Base-by-base conservation (phyloP, 2,329 filamentous ascomycete genomes). In the Gremmenia infestans region DNA sequence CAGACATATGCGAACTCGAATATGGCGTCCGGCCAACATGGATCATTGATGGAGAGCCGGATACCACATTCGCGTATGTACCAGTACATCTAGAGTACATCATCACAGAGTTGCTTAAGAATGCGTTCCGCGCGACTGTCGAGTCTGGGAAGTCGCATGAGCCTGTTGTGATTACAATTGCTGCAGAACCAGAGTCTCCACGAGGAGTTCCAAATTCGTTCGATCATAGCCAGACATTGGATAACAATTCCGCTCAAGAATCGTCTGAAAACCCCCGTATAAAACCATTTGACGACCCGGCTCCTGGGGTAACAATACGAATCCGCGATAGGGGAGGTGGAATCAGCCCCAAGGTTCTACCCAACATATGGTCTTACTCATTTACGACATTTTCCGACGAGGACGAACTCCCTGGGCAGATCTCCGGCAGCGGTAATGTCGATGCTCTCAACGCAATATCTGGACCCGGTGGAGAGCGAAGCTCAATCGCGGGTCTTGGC, bases 41-140 rank as follows among this genome's bases (percentile, higher is more conserved):
- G 66, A 75, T 86, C 48, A 87, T 99, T 66, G 88, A 92, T 63
- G 94, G 94, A 61, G 87, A 95, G 70, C 86, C 88, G 0, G 86
- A 88, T 51, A 91, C 92, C n/a, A 87, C 85, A 0, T 96, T 99
- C 68, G 91, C 93, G 19, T 94, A 95, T 68, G 87, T 99, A 8
- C 94, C 94, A 14, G 94, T 96, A 71, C 94, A 99, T 72, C 81
- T 99, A 23, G 93, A 97, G 73, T 99, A 99, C 72, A 97, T 99
- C 62, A 83, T 97, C 61, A 99, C 93, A 0, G 94, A 99, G 72
- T 80, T 99, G 1, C 81, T 99, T 56, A 99, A 99, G 73, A 99
- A 99, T 68, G 90, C 92, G 1, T 99, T 97, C 75, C 85, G 94
- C 45, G 93, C 94, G 4, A 95, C 91, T 0, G 86, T 97, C 9